Evolutionary conservation across 176 grass and related monocot genomes (phyloP), one percentile per base, ranked within the genome.

Genomic region (Aegilops longissima): DNA sequence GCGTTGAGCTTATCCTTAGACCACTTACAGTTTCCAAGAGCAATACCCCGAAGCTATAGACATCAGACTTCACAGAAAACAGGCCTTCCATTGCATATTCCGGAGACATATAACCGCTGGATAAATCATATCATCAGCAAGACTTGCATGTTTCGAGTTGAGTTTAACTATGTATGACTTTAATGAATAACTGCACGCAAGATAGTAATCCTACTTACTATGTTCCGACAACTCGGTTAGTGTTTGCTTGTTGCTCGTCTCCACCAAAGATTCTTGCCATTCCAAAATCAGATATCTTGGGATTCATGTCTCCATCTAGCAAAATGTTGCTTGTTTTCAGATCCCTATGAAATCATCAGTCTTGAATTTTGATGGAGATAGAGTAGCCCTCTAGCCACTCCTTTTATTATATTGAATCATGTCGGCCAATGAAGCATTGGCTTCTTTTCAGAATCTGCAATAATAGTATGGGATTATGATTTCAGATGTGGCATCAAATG

Each of bases 301-400:
- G 87, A 18, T 72, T 88, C 87, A 92, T 89, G 24, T 89, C 78
- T 62, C 36, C 77, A 45, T 79, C 90, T 17, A 92, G 72, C 70
- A 92, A 88, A 92, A 92, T 85, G 63, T 92, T 92, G 70, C 81
- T 81, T 30, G 81, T 82, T 49, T 92, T 92, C n/a, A 92, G 68
- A 70, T 92, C 90, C 40, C 90, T 87, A 61, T 92, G 86, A 52
- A 92, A 92, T 75, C 49, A 69, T 83, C 74, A 92, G 70, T 27
- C 90, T 89, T 82, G 90, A 92, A 85, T 93, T 81, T 44, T 82
- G 58, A 33, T 93, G 91, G 21, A 90, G 85, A 77, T 93, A 90
- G 52, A 90, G 81, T 18, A 93, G 70, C 24, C 91, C 27, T 27
- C 27, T 27, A 27, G 81, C 88, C 20, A 90, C 67, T 33, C 85